phyloP scores from a whole-genome alignment of 2,329 filamentous ascomycete genomes.

The Venturia nashicola region DNA sequence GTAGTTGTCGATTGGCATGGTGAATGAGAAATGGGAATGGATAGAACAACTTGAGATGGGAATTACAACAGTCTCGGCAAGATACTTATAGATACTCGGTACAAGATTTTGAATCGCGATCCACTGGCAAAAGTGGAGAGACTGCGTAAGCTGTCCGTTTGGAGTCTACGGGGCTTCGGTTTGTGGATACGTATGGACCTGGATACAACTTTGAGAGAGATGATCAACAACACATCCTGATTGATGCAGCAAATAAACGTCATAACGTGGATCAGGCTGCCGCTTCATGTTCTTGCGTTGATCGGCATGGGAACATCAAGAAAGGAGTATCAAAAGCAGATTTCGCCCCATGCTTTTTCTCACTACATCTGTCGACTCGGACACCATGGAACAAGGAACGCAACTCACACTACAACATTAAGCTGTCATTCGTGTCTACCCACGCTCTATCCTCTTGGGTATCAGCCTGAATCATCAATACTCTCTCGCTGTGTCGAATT shows the following conservation, averaged over 20 bases:
- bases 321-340: too few species aligned
- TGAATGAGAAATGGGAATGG: neutral
- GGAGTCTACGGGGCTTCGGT: neutral
- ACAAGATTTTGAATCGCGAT: neutral
- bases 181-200: neutral
- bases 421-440: neutral
- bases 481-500: neutral
- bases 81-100: neutral
- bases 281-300: too few species aligned
- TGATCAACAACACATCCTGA: neutral
- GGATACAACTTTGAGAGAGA: neutral
- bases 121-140: neutral
- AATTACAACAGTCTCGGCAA: neutral
- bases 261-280: neutral
- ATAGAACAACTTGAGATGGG: neutral
- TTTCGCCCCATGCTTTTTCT: too few species aligned
- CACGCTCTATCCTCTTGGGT: neutral
- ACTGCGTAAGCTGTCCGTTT: neutral
- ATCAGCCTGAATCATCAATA: neutral
- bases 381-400: neutral
- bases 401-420: neutral
- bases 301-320: too few species aligned
- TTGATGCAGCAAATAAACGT: neutral
- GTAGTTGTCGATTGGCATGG: neutral
- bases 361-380: neutral